Base-by-base conservation (phyloP, 257 asterid species). In the Lycium ferocissimum region DNA sequence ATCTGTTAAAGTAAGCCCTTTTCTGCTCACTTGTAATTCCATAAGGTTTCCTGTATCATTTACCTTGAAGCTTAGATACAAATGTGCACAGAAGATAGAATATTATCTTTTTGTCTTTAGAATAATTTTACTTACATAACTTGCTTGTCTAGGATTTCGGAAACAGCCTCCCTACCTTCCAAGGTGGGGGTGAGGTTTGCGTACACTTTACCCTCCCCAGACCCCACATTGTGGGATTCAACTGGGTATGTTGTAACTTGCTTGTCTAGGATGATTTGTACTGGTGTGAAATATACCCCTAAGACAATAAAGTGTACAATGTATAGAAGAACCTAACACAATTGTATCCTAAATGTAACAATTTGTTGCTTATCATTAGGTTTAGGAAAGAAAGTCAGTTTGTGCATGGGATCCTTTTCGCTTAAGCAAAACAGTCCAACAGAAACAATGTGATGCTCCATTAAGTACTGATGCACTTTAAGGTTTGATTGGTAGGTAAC, bases 1-100 rank as follows among this genome's bases (percentile, higher is more conserved):
- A 37, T 83, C 85, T 43, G 76, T 83, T 66, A 83, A 66, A 38
- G 85, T 71, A 83, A 83, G 67, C 20, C 53, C 49, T 43, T 76
- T 51, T 76, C 45, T 51, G 45, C 45, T 76, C 4, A 76, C 45
- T 76, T 51, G 22, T 76, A 56, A 51, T 51, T 22, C 45, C 61
- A 49, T 49, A 49, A 20, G 45, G 63, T 76, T 75, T 13, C 47
- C 20, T 47, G 20, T 20, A 76, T 26, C 62, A 75, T 20, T 17
- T 76, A 26, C 3, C 63, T 22, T 76, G 63, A 76, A n/a, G 81
- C 9, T 76, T 76, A 76, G 47, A 49, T 51, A 51, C 63, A 51
- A 51, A 51, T 76, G 81, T 22, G 63, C 81, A 26, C 22, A 2
- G 81, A 76, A 76, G 81, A 51, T 76, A 22, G 10, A 65, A 12